Evolutionary conservation across 2,329 filamentous ascomycete species (phyloP).

Genomic region (Thyridium curvatum): DNA sequence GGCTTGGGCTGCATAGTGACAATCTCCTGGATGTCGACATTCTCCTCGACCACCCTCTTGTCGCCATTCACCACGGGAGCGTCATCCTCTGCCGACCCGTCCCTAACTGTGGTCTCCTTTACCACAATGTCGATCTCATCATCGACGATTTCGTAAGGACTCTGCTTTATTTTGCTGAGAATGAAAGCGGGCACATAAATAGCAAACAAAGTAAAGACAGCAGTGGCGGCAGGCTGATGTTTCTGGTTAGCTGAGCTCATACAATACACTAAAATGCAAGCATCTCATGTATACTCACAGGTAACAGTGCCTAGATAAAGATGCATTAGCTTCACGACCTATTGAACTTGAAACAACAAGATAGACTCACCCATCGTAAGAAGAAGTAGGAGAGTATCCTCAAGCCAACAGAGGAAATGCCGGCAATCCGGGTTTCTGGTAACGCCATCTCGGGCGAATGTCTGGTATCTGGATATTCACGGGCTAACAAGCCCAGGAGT

Average conservation of each 20-base stretch:
- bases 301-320: conserved; percentile 21
- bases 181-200: conserved; percentile 62
- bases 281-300: conserved; percentile 19
- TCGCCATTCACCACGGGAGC: conserved; percentile 24
- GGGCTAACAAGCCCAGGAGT: too few relatives aligned
- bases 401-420: conserved; percentile 41
- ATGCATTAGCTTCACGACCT: conserved; percentile 1
- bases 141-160: conserved; percentile 51
- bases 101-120: conserved; percentile 34
- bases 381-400: conserved; percentile 49
- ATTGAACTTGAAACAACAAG: conserved; percentile 5
- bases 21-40: conserved; percentile 59
- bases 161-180: conserved; percentile 47
- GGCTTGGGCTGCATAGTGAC: conserved; percentile 52
- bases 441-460: too few relatives aligned
- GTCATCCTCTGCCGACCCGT: conserved; percentile 17
- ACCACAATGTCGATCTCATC: conserved; percentile 53
- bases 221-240: conserved; percentile 19
- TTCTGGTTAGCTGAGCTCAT: background rate
- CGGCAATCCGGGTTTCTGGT: conserved; percentile 16
- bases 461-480: too few relatives aligned
- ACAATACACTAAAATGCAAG: background rate
- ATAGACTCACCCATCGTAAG: conserved; percentile 50
- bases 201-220: conserved; percentile 54
- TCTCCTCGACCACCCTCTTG: conserved; percentile 32